Base-by-base conservation (phyloP, 1,284 basidiomycete genomes). In the Agroathelia rolfsii region DNA sequence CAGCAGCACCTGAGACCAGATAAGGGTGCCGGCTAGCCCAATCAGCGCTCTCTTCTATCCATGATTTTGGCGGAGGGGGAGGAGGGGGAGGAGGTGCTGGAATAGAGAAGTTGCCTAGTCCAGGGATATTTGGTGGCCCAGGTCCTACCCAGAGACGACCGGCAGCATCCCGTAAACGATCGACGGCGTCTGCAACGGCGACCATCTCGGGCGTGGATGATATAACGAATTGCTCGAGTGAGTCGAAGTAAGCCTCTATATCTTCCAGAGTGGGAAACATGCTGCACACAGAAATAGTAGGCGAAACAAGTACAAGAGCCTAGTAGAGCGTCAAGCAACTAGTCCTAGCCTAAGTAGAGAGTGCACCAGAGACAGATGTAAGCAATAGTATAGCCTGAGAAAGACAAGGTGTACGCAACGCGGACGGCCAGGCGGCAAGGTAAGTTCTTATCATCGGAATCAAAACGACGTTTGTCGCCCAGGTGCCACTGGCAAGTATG, bases 141-240 rank as follows among this genome's bases (percentile, higher is more conserved):
- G 81, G 85, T 32, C 83, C 83, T 16, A 72, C 57, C 77, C 79
- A 86, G 35, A 86, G 62, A 25, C 76, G 68, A 42, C n/a, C n/a
- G n/a, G n/a, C n/a, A n/a, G n/a, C n/a, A n/a, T n/a, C n/a, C 77
- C 79, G 85, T 35, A 86, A 61, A 25, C 76, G 68, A 42, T 76
- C 66, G n/a, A 78, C 54, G 13, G 71, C 67, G 39, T 80, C 73
- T 33, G 70, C 67, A 32, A 86, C 58, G 42, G 63, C 70, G 19
- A 74, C 72, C 32, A 83, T 53, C 45, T 74, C 72, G 19, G 70
- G 64, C 3, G 72, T 65, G 6, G 78, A 72, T 15, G 66, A 60
- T 32, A 66, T 62, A 46, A 85, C 55, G 40, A 72, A 64, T 42
- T 74, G 67, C 52, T 86, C 82, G 32, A 80, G 57, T 24, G 71